phyloP scores from a whole-genome alignment of 352 stramenopile genomes.

The Pythium vanterpoolii region DNA sequence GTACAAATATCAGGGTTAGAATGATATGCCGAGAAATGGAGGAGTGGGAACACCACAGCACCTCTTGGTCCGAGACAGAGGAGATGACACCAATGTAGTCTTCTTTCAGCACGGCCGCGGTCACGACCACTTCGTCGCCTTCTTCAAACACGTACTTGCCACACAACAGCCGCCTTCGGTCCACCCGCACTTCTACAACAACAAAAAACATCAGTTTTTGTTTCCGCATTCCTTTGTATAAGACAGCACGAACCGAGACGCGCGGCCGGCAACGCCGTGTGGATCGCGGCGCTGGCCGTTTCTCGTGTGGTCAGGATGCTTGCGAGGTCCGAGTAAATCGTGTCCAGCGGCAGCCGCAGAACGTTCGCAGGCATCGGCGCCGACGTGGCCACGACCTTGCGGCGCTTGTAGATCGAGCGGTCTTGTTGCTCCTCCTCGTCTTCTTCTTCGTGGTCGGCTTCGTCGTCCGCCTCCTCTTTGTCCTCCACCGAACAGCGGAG shows the following conservation, averaged over 20 bases:
- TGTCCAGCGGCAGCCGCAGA: constrained; percentile 51
- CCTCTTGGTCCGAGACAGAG: constrained; percentile 67
- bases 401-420: constrained; percentile 35
- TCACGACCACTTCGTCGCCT: constrained; percentile 73
- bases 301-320: constrained; percentile 44
- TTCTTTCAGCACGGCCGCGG: constrained; percentile 56
- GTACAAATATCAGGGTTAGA: not conserved
- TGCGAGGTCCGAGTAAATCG: constrained; percentile 52
- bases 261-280: constrained; percentile 9
- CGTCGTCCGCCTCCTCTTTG: constrained; percentile 7
- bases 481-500: not conserved
- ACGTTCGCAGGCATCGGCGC: constrained; percentile 33
- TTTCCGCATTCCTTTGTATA: not conserved
- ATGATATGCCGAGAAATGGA: not conserved
- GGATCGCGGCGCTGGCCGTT: constrained; percentile 20
- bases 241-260: constrained; percentile 27
- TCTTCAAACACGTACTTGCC: constrained; percentile 80
- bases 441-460: not conserved
- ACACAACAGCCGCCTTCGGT: constrained; percentile 54
- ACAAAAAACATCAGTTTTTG: not conserved
- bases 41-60: constrained; percentile 12
- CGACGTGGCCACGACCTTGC: constrained; percentile 29
- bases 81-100: constrained; percentile 78
- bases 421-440: not conserved
- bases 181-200: constrained; percentile 39